Evolutionary conservation across 1,284 basidiomycete genomes (phyloP), one percentile per base, ranked within the genome.

Genomic region (Sutorius eximius): DNA sequence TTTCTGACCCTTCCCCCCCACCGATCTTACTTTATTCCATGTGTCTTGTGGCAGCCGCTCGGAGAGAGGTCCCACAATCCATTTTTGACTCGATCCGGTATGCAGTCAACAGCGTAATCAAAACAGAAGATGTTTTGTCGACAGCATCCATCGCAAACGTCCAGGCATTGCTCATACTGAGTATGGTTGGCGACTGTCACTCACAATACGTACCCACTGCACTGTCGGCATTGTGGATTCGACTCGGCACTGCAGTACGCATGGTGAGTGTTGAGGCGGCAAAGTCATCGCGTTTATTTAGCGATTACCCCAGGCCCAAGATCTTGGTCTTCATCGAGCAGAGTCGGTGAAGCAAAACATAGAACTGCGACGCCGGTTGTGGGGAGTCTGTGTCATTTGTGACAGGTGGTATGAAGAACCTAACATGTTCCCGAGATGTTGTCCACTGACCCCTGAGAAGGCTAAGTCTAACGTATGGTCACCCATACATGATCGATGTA

Each of bases 401-500:
- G 95, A 98, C 73, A 77, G 93, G 73, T 97, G 95, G 93, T 91
- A 71, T 63, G 78, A 68, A 52, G 30, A 51, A 22, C 20, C 22
- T 38, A 7, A 33, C 22, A 33, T 43, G 51, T 51, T 46, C 45
- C 38, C 24, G n/a, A 36, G 45, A 34, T 24, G n/a, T 43, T 49
- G 34, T 52, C 47, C 45, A 50, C 61, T 53, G 43, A 61, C 54
- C 20, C 49, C 49, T 43, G 46, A 58, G 24, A 66, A 91, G 88
- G 88, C 80, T 83, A 53, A 88, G 87, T 68, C 73, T 88, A 41
- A 84, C 88, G 36, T 93, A 89, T 65, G 91, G 91, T 1, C 89
- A 91, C 63, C 91, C 95, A 3, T 88, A 87, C 70, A 89, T 95
- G 85, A 94, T 97, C 61, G 92, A 96, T 70, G 83, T 97, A 3